A percentile compares a stretch with the other conserved stretches of the same genome.
These are phyloP conservation scores for Alternaria conjuncta DNA, from an alignment of 2,329 filamentous ascomycete genomes.

Conservation along the genomic window DNA sequence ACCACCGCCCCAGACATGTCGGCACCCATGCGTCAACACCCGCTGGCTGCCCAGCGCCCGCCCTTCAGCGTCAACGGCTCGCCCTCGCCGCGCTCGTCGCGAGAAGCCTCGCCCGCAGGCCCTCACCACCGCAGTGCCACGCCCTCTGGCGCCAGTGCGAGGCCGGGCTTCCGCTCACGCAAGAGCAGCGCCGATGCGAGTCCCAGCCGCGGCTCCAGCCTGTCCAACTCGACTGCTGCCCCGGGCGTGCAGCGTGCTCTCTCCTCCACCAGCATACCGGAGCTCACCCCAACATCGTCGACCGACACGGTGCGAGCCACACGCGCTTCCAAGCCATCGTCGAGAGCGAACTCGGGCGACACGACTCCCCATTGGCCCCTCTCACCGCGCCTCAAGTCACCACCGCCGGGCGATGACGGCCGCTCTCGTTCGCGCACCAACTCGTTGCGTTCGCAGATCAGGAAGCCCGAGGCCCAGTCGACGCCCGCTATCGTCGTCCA, in stretches of 20 bases:
- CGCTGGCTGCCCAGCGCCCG: slow-evolving; percentile 33
- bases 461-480: slow-evolving; percentile 37
- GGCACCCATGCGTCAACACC: slow-evolving; percentile 31
- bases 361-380: slow-evolving; percentile 73
- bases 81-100: slow-evolving; percentile 53
- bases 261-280: slow-evolving; percentile 71
- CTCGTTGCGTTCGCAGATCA: slow-evolving; percentile 49
- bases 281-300: slow-evolving; percentile 65
- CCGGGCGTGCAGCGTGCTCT: slow-evolving; percentile 69
- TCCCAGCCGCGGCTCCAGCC: slow-evolving; percentile 47
- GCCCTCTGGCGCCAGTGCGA: slow-evolving; percentile 24
- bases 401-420: slow-evolving; percentile 58
- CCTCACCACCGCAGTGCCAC: slow-evolving; percentile 35
- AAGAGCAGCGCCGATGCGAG: slow-evolving; percentile 55
- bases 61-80: slow-evolving; percentile 40
- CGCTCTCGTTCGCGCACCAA: slow-evolving; percentile 51
- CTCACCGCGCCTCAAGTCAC: slow-evolving; percentile 78
- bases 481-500: slow-evolving; percentile 56
- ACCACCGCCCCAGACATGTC: slow-evolving; percentile 9
- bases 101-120: slow-evolving; percentile 55
- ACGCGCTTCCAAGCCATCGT: slow-evolving; percentile 68
- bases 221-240: slow-evolving; percentile 40
- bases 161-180: slow-evolving; percentile 47
- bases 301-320: slow-evolving; percentile 68
- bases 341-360: slow-evolving; percentile 54